Evolutionary conservation across 768 basidiomycete species (phyloP), one percentile per base, ranked within the genome.

Genomic region (Chalciporus sphaerocephalus): DNA sequence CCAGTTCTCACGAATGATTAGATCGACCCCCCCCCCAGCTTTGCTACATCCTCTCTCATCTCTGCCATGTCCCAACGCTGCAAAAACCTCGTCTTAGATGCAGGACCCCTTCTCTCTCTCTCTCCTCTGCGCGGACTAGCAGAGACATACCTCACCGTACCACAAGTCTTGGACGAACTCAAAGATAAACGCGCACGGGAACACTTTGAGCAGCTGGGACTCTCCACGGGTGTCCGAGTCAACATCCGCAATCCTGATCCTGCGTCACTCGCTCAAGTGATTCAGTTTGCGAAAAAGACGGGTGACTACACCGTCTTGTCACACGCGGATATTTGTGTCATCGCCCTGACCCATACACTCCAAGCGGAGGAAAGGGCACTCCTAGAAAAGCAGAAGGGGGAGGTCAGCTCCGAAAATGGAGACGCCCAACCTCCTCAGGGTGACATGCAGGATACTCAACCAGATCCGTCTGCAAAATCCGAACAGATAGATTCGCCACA

Each of bases 231-330:
- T 36, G 85, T 92, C 35, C 78, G 80, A 35, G 74, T 94, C 44
- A 74, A 79, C 55, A 75, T 93, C 6, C 76, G 77, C 49, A 75
- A 76, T 18, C 88, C 92, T 10, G 80, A 87, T 66, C 69, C 84
- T 40, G 68, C 75, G 2, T 83, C 90, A 22, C 58, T 96, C 61
- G 65, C 79, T 47, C 75, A 80, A 56, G 96, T 95, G 4, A 89
- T 87, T 44, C 85, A 86, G 50, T 85, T 83, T 67, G 91, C 96
- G 4, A 95, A 92, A 74, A 90, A 90, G 73, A 95, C 95, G 0
- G 96, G 96, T 62, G 96, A 99, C 67, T 94, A 92, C 61, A 73
- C 89, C 34, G 94, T 92, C 38, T 74, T 99, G 30, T 96, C 92
- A 12, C 80, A 85, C 64, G 77, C 93, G 12, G 96, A 99, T 81